Evolutionary conservation across 2,329 filamentous ascomycete species (phyloP).

Genomic region (Exophiala calicioides): DNA sequence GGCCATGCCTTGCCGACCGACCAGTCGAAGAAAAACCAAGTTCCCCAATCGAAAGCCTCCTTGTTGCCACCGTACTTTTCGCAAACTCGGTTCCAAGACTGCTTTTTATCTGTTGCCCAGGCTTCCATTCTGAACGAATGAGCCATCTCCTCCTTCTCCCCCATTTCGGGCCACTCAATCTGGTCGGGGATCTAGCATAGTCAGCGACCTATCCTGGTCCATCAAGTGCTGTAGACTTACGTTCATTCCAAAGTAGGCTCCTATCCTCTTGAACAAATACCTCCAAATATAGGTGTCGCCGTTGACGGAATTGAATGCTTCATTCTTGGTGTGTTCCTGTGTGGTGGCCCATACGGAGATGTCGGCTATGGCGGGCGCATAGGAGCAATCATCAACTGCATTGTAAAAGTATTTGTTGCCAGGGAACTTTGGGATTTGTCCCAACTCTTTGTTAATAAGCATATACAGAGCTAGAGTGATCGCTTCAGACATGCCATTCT

Average conservation of each 20-base stretch:
- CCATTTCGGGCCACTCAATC: no score
- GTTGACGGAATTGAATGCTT: constrained; percentile 21
- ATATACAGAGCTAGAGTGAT: constrained; percentile 32
- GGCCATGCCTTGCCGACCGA: constrained; percentile 22
- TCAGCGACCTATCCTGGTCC: no score
- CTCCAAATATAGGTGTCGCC: constrained; percentile 12
- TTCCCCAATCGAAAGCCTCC: constrained; percentile 6
- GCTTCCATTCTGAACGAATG: no score
- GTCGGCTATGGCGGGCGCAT: constrained; percentile 5
- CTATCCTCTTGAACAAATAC: constrained; percentile 5
- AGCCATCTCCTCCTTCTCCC: no score
- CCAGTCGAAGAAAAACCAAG: constrained; percentile 3
- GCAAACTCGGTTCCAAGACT: constrained; percentile 9
- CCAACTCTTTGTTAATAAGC: constrained; percentile 2
- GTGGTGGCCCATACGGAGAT: constrained; percentile 8
- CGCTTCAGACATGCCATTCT: constrained; percentile 36
- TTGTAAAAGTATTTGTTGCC: constrained; percentile 9
- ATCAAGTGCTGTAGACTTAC: constrained; percentile 1
- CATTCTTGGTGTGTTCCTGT: constrained; percentile 9
- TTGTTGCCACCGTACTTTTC: constrained; percentile 9
- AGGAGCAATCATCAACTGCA: constrained; percentile 7
- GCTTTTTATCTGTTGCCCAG: constrained; percentile 21
- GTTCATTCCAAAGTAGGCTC: constrained; percentile 4
- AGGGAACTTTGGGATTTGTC: not conserved
- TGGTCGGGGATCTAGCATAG: no score